Percentiles rank a stretch among this genome's conserved stretches.
These are phyloP conservation scores for Rosa hybrid DNA, from an alignment of 331 rosid genomes.

Conservation along the genomic window DNA sequence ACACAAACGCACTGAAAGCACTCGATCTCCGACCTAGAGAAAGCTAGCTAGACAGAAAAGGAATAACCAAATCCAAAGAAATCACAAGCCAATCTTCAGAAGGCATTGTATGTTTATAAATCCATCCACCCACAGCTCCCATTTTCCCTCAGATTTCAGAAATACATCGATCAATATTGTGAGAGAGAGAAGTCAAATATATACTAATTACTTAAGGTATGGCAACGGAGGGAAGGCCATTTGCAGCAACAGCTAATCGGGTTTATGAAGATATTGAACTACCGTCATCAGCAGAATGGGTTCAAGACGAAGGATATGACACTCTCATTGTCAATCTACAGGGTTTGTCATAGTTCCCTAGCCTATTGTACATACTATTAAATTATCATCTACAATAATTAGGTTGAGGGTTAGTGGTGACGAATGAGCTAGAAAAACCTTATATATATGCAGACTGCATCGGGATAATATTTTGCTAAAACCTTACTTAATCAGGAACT, in stretches of 20 bases:
- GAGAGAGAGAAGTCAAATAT: background rate
- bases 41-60: constrained; percentile 1
- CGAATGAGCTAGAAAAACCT: too few species aligned
- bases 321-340: constrained; percentile 47
- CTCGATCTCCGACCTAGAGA: constrained; percentile 13
- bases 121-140: constrained; percentile 3
- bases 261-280: constrained; percentile 39
- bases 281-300: constrained; percentile 38
- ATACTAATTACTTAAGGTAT: background rate
- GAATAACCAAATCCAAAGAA: constrained; percentile 39
- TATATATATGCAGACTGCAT: background rate
- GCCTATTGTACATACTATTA: background rate
- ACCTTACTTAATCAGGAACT: background rate
- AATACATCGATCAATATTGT: background rate
- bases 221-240: constrained; percentile 15
- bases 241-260: constrained; percentile 1
- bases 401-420: background rate
- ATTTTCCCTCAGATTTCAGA: constrained; percentile 2
- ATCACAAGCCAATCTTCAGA: background rate
- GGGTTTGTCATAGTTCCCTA: constrained; percentile 34
- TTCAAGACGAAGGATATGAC: constrained; percentile 27
- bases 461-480: background rate
- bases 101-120: constrained; percentile 15
- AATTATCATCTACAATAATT: background rate
- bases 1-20: constrained; percentile 3